These are phyloP conservation scores for Coprinellus micaceus DNA, from an alignment of 768 basidiomycete species.

Conservation along the genomic window DNA sequence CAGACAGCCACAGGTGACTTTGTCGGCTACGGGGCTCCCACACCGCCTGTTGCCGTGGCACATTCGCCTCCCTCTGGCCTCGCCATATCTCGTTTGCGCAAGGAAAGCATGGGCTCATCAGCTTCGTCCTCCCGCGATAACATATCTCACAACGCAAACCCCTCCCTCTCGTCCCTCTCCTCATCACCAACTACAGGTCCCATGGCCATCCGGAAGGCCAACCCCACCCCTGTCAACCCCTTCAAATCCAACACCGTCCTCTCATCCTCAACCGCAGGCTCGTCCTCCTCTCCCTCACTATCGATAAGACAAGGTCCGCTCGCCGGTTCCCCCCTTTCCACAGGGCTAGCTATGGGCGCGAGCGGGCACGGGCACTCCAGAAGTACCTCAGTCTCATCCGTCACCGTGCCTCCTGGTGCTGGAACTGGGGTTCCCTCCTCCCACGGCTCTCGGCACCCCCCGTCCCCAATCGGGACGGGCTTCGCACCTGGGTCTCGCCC, in stretches of 20 bases:
- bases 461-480: conserved; percentile 22
- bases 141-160: conserved; percentile 10
- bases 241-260: conserved; percentile 40
- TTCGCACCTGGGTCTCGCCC: conserved; percentile 17
- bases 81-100: conserved; percentile 43
- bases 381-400: conserved; percentile 8
- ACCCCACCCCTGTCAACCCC: conserved; percentile 31
- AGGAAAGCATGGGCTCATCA: conserved; percentile 43
- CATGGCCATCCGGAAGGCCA: conserved; percentile 30
- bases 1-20: conserved; percentile 9
- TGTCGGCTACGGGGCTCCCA: background rate
- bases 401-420: background rate
- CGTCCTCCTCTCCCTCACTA: conserved; percentile 27
- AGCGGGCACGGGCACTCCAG: conserved; percentile 14
- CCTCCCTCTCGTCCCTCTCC: conserved; percentile 22
- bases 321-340: conserved; percentile 8
- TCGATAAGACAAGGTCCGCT: conserved; percentile 26
- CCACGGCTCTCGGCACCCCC: conserved; percentile 18
- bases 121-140: conserved; percentile 24
- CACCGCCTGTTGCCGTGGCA: conserved; percentile 8
- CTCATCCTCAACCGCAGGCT: conserved; percentile 19
- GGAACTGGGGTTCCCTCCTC: conserved; percentile 13
- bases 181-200: conserved; percentile 28
- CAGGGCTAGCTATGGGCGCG: conserved; percentile 7
- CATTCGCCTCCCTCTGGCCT: conserved; percentile 28